Evolutionary conservation across 2,329 filamentous ascomycete genomes (phyloP), one percentile per base, ranked within the genome.

Genomic region (Fusarium tupiense): DNA sequence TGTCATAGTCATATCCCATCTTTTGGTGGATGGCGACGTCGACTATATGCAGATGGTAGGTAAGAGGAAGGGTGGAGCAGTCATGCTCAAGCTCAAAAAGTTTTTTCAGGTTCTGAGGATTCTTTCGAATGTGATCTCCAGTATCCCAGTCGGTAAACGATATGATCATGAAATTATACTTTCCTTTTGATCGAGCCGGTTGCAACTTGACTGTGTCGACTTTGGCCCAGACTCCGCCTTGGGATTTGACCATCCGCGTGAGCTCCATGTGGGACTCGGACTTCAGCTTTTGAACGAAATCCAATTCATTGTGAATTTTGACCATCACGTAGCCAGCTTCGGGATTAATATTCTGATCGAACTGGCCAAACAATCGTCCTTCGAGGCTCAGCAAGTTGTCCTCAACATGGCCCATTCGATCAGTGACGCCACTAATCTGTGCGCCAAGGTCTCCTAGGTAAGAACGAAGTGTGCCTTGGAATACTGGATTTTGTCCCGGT

Each of bases 101-200:
- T 6, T 13, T 9, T 20, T 7, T 8, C 8, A 10, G 24, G 8
- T 26, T 46, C 11, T 8, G 1, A 26, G 17, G 17, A 3, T 8
- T 0, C 5, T 13, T 8, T 11, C 17, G 24, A 26, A 46, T 9
- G 17, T 46, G 1, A 1, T 46, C 17, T 4, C 17, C 5, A 20
- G 24, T 26, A 1, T 14, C 24, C 44, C 17, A 46, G 8, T 26
- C 24, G 1, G 24, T 6, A 26, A 14, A 8, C 17, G 17, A 26
- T 26, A 26, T 46, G 44, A 46, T 46, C 7, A 20, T 46, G 44
- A 13, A 20, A 26, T 26, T 6, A 12, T 5, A 20, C 24, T 26
- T 12, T 13, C 8, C 43, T 26, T 26, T 46, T 9, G 7, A 12
- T 19, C 17, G 24, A 26, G 43, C n/a, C 16, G 13, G 7, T 46